Conservation (phyloP, 805 yeast species). For the Suhomyces kilbournensis region DNA sequence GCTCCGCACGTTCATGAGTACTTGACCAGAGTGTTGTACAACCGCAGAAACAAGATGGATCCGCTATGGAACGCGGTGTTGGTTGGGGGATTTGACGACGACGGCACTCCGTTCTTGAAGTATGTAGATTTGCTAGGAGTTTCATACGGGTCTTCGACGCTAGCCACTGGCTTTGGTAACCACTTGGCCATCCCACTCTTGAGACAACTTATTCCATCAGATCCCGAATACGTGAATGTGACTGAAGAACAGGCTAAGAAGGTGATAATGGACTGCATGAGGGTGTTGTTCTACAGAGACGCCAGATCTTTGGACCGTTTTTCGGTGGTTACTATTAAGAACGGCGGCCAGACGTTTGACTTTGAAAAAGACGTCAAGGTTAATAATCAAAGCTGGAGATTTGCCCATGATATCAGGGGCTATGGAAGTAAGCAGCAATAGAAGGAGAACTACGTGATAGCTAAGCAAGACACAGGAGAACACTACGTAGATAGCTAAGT, state of each 20-base stretch:
- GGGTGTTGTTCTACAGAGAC: conserved; percentile 91
- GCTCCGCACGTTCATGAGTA: conserved; percentile 91
- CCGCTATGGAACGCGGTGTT: conserved; percentile 94
- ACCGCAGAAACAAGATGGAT: conserved; percentile 87
- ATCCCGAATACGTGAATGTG: conserved; percentile 68
- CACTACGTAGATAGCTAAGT: too few species aligned
- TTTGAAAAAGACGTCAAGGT: conserved; percentile 66
- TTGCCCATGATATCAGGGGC: conserved; percentile 85
- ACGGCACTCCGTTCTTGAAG: conserved; percentile 63
- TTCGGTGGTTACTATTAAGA: conserved; percentile 66
- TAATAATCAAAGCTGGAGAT: conserved; percentile 81
- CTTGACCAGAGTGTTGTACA: conserved; percentile 77
- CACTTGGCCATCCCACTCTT: conserved; percentile 90
- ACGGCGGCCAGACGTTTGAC: conserved; percentile 46
- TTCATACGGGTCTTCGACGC: conserved; percentile 78
- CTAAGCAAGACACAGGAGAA: too few species aligned
- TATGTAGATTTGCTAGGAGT: conserved; percentile 93
- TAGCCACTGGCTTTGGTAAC: conserved; percentile 96
- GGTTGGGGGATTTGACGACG: conserved; percentile 84
- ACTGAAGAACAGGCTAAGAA: conserved; percentile 72
- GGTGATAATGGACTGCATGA: conserved; percentile 84
- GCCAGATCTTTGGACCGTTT: conserved; percentile 90
- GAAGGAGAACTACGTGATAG: too few species aligned
- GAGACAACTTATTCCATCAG: conserved; percentile 78
- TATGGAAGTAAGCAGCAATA: conserved; percentile 70